Conservation (phyloP, 805 yeast genomes). For the Candida adriatica region DNA sequence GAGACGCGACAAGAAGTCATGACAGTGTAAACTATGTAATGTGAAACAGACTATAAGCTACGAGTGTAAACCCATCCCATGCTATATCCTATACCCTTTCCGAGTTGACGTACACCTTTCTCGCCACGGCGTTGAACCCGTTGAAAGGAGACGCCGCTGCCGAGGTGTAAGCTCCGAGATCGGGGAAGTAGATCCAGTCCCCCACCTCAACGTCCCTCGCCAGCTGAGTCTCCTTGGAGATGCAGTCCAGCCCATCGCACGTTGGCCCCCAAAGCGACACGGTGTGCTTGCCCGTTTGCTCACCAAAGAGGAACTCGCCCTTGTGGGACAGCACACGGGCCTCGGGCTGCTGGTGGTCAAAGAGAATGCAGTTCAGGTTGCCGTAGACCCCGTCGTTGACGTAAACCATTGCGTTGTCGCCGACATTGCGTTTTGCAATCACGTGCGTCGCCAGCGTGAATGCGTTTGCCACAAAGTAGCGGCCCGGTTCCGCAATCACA, state of each 20-base stretch:
- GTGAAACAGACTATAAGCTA: too few species aligned
- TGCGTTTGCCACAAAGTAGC: conserved; percentile 79
- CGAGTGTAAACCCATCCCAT: too few species aligned
- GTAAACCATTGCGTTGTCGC: conserved; percentile 62
- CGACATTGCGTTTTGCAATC: conserved; percentile 67
- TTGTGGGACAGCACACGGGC: conserved; percentile 60
- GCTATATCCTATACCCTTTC: too few species aligned
- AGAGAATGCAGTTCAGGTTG: conserved; percentile 87
- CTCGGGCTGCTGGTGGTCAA: conserved; percentile 80
- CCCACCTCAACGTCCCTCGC: conserved; percentile 66
- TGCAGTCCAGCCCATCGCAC: conserved; percentile 92
- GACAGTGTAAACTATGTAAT: too few species aligned
- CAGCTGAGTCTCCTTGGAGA: conserved; percentile 45
- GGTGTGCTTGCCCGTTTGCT: conserved; percentile 20
- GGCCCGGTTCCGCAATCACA: conserved; percentile 90
- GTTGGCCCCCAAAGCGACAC: conserved; percentile 97
- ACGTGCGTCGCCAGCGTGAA: conserved; percentile 80
- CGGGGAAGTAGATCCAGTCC: conserved; percentile 85
- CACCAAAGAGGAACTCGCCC: conserved; percentile 36
- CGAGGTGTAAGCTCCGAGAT: conserved; percentile 86
- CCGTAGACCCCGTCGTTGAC: conserved; percentile 95
- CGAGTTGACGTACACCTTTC: conserved; percentile 58
- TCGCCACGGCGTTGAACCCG: conserved; percentile 65
- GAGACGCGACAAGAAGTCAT: conserved; percentile 19
- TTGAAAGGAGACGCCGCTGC: conserved; percentile 92